phyloP scores from a whole-genome alignment of 208 protist genomes.

The Leishmania mexicana region DNA sequence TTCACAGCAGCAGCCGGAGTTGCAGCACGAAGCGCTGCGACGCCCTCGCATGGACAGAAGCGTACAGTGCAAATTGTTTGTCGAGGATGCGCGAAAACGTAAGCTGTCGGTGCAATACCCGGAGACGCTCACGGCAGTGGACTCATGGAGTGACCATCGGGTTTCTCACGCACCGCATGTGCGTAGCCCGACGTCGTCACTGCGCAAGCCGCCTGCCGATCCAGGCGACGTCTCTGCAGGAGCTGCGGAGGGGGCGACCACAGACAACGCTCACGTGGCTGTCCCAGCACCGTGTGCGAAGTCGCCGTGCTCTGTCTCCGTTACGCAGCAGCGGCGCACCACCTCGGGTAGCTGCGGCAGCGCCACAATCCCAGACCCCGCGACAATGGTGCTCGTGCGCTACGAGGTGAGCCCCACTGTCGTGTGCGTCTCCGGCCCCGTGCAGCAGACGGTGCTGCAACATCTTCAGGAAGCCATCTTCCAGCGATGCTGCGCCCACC shows the following conservation, averaged over 20 bases:
- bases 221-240: not conserved
- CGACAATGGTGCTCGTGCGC: constrained; percentile 47
- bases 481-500: constrained; percentile 35
- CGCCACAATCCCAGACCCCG: not conserved
- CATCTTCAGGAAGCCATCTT: constrained; percentile 58
- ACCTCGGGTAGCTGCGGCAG: constrained; percentile 17
- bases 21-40: not conserved
- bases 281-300: not conserved
- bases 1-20: not conserved
- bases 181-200: not conserved
- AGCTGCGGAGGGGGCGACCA: not conserved
- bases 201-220: not conserved
- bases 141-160: not conserved
- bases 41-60: not conserved
- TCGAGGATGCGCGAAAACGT: not conserved
- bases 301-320: not conserved
- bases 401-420: constrained; percentile 64
- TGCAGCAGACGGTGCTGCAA: constrained; percentile 42
- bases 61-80: not conserved
- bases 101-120: not conserved
- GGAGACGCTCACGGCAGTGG: not conserved
- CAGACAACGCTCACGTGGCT: not conserved
- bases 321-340: not conserved
- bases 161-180: not conserved
- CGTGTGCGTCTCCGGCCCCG: constrained; percentile 46